phyloP scores from a whole-genome alignment of 176 grass and related monocot genomes.

The Phoenix roebelenii region DNA sequence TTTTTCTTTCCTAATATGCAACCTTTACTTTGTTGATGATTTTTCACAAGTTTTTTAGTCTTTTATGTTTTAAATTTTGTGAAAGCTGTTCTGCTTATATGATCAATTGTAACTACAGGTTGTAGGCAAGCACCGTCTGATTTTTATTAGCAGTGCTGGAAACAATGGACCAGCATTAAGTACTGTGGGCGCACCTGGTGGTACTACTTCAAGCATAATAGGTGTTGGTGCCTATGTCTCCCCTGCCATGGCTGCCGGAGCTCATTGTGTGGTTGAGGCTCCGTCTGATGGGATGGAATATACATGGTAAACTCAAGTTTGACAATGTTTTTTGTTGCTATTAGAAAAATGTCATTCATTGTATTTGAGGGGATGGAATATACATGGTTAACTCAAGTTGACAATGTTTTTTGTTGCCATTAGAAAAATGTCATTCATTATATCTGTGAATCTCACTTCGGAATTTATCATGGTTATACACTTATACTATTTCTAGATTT shows the following conservation, averaged over 20 bases:
- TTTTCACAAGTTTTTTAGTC: slow-evolving; percentile 11
- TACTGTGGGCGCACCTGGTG: slow-evolving; percentile 93
- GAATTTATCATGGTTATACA: too few relatives aligned
- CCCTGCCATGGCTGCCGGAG: slow-evolving; percentile 94
- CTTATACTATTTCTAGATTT: too few relatives aligned
- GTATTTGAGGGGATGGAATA: slow-evolving; percentile 60
- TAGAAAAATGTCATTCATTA: too few relatives aligned
- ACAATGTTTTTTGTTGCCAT: too few relatives aligned
- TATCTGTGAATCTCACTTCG: too few relatives aligned
- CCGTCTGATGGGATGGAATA: slow-evolving; percentile 86
- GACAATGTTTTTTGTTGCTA: too few relatives aligned
- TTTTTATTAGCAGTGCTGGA: slow-evolving; percentile 95
- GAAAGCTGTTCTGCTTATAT: slow-evolving; percentile 10
- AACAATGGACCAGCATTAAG: slow-evolving; percentile 84
- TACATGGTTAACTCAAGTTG: slow-evolving; percentile 51
- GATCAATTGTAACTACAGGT: slow-evolving; percentile 43
- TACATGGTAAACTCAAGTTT: slow-evolving; percentile 55
- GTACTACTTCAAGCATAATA: slow-evolving; percentile 91
- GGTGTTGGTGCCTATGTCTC: slow-evolving; percentile 98
- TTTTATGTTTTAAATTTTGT: slow-evolving; percentile 5
- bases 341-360: too few relatives aligned
- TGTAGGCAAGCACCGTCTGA: slow-evolving; percentile 79
- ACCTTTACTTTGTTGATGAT: not conserved
- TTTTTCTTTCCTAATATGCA: slow-evolving; percentile 7
- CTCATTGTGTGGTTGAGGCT: slow-evolving; percentile 82